These are phyloP conservation scores for Protea cynaroides DNA, from an alignment of 164 flowering plant genomes.

Conservation along the genomic window DNA sequence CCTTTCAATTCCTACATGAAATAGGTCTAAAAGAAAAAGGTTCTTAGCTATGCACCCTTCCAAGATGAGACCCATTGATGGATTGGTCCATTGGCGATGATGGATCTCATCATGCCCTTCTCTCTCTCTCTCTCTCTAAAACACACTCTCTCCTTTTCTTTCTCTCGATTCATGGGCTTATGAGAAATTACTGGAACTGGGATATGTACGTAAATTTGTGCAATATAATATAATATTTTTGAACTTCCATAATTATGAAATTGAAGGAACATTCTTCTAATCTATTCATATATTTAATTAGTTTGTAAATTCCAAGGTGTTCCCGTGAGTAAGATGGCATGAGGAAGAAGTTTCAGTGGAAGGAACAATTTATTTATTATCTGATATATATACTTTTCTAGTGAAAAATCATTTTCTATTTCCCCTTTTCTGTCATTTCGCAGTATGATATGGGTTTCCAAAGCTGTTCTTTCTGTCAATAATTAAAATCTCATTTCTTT, in stretches of 20 bases:
- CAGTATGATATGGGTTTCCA: constrained; percentile 12
- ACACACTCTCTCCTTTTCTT: too few relatives aligned
- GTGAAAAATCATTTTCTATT: constrained; percentile 20
- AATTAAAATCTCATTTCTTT: background rate
- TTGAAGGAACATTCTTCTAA: constrained; percentile 22
- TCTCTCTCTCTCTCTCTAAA: too few relatives aligned
- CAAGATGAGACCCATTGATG: too few relatives aligned
- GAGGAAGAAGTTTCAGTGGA: constrained; percentile 14
- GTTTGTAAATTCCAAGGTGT: constrained; percentile 25
- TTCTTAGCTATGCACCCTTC: too few relatives aligned
- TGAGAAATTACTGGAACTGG: too few relatives aligned
- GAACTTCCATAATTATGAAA: background rate
- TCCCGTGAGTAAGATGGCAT: constrained; percentile 32
- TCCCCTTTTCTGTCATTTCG: constrained; percentile 13
- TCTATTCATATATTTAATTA: constrained; percentile 6
- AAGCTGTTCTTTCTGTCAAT: constrained; percentile 8
- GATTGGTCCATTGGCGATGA: too few relatives aligned
- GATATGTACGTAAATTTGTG: too few relatives aligned
- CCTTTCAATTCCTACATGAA: too few relatives aligned
- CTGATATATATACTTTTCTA: constrained; percentile 10
- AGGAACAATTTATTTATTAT: constrained; percentile 19
- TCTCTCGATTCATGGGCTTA: too few relatives aligned
- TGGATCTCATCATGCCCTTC: too few relatives aligned
- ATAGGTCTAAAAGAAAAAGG: too few relatives aligned
- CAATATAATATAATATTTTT: background rate